Conservation (phyloP, 805 yeast species). For the Metschnikowia rubicola region DNA sequence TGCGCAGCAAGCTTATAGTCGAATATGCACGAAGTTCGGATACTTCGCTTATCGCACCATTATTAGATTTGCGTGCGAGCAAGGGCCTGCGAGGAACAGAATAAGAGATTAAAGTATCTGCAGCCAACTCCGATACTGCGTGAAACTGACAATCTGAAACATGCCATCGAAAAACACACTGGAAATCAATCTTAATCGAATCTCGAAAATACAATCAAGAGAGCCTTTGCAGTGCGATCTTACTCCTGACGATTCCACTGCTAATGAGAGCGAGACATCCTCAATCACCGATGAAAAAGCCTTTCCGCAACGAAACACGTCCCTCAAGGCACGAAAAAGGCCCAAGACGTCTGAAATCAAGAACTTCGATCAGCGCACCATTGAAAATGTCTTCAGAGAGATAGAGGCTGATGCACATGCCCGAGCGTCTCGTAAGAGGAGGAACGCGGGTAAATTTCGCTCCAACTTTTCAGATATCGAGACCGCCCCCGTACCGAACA, state of each 20-base stretch:
- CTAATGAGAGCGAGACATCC: constrained; percentile 6
- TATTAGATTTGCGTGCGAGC: no score
- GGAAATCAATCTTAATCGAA: constrained; percentile 8
- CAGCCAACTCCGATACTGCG: no score
- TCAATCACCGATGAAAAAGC: neutral
- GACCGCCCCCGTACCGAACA: constrained; percentile 23
- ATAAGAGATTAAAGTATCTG: no score
- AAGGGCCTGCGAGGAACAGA: no score
- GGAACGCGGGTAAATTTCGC: constrained; percentile 32
- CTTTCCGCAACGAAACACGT: neutral
- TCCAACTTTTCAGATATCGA: constrained; percentile 18
- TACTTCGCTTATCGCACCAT: constrained; percentile 1
- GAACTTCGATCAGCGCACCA: constrained; percentile 5
- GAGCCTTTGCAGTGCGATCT: constrained; percentile 10
- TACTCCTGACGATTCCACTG: constrained; percentile 6
- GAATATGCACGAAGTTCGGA: constrained; percentile 1
- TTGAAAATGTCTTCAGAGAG: constrained; percentile 10
- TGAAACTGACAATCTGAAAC: neutral
- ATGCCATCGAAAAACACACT: constrained; percentile 4
- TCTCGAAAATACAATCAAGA: constrained; percentile 6
- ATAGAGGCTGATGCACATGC: constrained; percentile 6
- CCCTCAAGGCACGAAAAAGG: neutral
- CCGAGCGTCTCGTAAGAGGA: constrained; percentile 11
- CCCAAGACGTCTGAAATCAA: neutral
- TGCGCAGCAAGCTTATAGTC: neutral